Conservation (phyloP, 352 stramenopile species). For the Lagenidium sp. region DNA sequence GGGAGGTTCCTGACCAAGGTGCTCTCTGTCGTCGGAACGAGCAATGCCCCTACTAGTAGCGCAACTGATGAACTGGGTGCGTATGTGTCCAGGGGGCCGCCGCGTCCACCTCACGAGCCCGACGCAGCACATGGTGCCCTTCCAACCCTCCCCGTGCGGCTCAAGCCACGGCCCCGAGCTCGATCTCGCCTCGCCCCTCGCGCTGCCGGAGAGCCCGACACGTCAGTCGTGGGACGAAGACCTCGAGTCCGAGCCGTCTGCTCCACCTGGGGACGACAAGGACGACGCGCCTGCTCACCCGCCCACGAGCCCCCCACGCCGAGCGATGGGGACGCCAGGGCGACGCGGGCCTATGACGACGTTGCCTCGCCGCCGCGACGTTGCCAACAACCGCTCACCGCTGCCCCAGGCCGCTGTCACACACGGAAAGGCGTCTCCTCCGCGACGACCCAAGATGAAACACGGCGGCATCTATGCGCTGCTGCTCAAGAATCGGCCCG, state of each 20-base stretch:
- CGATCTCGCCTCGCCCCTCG: conserved; percentile 55
- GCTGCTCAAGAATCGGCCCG: conserved; percentile 47
- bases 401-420: no score
- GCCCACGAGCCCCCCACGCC: no score
- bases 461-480: conserved; percentile 77
- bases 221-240: conserved; percentile 16
- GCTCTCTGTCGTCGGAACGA: no score
- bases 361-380: conserved; percentile 1
- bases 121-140: conserved; percentile 24
- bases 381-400: no score
- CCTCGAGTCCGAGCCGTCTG: conserved; percentile 13
- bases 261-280: conserved; percentile 6
- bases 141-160: conserved; percentile 24
- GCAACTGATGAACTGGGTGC: no score
- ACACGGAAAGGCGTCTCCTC: no score
- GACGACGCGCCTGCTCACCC: neutral
- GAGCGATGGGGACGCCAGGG: no score
- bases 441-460: no score
- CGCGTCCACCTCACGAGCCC: conserved; percentile 40
- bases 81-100: no score
- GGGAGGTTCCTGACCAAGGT: no score
- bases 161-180: conserved; percentile 33
- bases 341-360: conserved; percentile 2
- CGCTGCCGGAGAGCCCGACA: conserved; percentile 33
- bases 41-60: no score